A percentile compares a stretch with the other conserved stretches of the same genome.
Conservation (phyloP, 2,329 filamentous ascomycete genomes). For the Aspergillus glaucus region DNA sequence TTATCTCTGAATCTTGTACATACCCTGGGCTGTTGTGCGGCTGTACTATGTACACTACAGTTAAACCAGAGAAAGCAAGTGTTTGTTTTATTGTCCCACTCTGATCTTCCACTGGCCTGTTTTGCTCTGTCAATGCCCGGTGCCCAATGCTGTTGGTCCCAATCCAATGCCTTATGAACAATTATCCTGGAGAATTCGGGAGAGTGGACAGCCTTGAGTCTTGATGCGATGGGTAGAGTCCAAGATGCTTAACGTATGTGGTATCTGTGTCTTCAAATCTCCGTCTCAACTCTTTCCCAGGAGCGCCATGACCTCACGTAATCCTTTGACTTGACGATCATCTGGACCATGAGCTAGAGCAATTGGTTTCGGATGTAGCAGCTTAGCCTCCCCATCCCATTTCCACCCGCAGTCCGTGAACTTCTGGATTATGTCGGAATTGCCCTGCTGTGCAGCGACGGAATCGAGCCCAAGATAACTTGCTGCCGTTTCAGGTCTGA, state of each 20-base stretch:
- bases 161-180: background rate
- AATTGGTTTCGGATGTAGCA: conserved; percentile 30
- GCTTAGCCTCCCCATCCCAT: conserved; percentile 28
- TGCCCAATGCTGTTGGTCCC: background rate
- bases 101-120: conserved; percentile 20
- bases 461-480: conserved; percentile 31
- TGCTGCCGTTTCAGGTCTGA: conserved; percentile 30
- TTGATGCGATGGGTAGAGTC: background rate
- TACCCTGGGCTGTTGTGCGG: conserved; percentile 34
- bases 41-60: conserved; percentile 29
- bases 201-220: background rate
- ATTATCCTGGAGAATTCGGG: background rate
- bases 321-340: conserved; percentile 16
- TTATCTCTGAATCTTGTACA: conserved; percentile 37
- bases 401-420: conserved; percentile 33
- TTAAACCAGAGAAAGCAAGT: conserved; percentile 33
- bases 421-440: conserved; percentile 23
- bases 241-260: background rate
- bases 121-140: conserved; percentile 1
- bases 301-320: conserved; percentile 29
- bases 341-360: conserved; percentile 9
- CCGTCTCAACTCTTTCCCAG: conserved; percentile 22
- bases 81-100: conserved; percentile 10
- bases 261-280: background rate
- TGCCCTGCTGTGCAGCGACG: conserved; percentile 18